Evolutionary conservation across 2,329 filamentous ascomycete species (phyloP), one percentile per base, ranked within the genome.

Genomic region (Colletotrichum caudatum): DNA sequence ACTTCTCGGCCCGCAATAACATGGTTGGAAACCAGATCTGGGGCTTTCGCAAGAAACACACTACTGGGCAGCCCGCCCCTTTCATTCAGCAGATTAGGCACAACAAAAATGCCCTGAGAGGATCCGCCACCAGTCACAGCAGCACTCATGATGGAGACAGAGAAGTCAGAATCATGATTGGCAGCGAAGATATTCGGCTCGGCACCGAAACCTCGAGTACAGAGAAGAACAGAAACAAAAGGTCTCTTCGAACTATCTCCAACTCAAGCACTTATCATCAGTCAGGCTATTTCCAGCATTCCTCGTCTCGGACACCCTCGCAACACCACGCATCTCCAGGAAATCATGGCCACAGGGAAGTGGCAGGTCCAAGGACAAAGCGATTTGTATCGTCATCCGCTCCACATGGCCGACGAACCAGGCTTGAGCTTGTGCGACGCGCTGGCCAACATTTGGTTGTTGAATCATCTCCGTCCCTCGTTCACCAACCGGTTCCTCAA

Each of bases 401-500:
- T 20, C 44, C 16, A 41, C 23, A 58, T 23, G 26, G 37, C 18
- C 26, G 37, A 11, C 46, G 9, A 3, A 41, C 20, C 29, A 5
- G 26, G 33, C 59, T 51, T 37, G n/a, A 73, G n/a, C 46, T 14
- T 62, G 11, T 64, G 14, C 58, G 61, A 9, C 54, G 60, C 26
- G 59, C 46, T 8, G 59, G 54, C 11, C 39, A 46, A 3, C 37
- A 46, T 37, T 37, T 71, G n/a, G 20, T 41, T 14, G 16, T 72
- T 44, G 51, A 72, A 44, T 66, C 64, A 5, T 66, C 68, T 2
- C 67, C 71, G 1, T 29, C 39, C 2, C 26, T 67, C n/a, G 41
- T 72, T 14, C 68, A 74, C 51, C 71, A 74, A 2, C 73, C 73
- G 18, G 53, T 72, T 20, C 71, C 73, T 7, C 61, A 53, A 51